Evolutionary conservation across 176 grass and related monocot species (phyloP), one percentile per base, ranked within the genome.

Genomic region (Musa acuminata): DNA sequence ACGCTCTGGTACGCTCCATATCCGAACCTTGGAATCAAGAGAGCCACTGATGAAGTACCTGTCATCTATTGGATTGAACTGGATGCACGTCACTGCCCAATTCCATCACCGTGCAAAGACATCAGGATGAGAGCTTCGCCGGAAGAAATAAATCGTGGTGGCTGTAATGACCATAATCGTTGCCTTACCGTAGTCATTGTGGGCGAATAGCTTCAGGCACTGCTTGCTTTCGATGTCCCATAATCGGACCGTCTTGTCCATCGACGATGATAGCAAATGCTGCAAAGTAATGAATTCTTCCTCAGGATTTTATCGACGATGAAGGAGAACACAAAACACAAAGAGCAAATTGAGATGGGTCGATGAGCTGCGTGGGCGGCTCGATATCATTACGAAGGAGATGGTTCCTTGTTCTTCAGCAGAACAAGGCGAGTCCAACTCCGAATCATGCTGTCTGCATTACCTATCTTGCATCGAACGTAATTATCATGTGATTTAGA

Each of bases 201-300:
- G 94, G 25, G 78, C 78, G 82, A 98, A 98, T 72, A 91, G 73
- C 80, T 87, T 89, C 1, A 98, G 63, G 64, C 94, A 98, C 25
- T 80, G 16, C 72, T 91, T 85, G 7, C 73, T 83, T 53, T 76
- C 90, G 73, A 87, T 77, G 80, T 98, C 88, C 94, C 94, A 98
- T 35, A 98, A 81, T 84, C 94, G 78, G 50, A 98, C 94, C n/a
- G 94, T 98, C 83, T 93, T 93, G 71, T 97, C 94, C 90, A 97
- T 97, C 52, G 93, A 92, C 24, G 93, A 90, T 14, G 93, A 96
- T 58, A 96, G 79, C 78, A 98, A 49, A 16, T 79, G 79, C 84
- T 86, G 79, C 71, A 63, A 5, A 19, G 26, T 64, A 43, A 43
- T 43, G 35, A 43, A 5, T 6, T 43, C 35, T 43, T 6, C 4